Evolutionary conservation across 345 rosid genomes (phyloP).

Genomic region (Linum tenue): DNA sequence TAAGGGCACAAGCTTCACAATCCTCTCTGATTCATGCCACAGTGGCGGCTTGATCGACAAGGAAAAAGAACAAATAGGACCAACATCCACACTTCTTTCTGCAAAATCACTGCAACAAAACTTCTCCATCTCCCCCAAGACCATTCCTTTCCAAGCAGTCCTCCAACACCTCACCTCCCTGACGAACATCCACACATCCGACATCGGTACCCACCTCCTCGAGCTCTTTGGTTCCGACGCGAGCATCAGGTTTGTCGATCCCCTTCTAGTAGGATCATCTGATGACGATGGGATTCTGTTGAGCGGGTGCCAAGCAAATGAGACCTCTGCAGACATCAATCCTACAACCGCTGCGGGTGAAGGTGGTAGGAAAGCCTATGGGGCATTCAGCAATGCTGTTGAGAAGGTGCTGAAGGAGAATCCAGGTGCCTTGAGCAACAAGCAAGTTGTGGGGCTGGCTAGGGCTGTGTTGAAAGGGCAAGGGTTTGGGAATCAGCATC

Average conservation of each 20-base stretch:
- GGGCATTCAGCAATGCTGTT: slow-evolving; percentile 72
- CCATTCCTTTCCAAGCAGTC: slow-evolving; percentile 37
- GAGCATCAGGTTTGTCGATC: slow-evolving; percentile 41
- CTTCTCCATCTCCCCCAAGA: slow-evolving; percentile 9
- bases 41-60: slow-evolving; percentile 82
- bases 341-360: slow-evolving; percentile 2
- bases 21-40: slow-evolving; percentile 87
- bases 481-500: slow-evolving; percentile 49
- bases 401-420: slow-evolving; percentile 43
- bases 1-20: slow-evolving; percentile 59
- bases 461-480: slow-evolving; percentile 38
- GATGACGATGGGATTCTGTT: slow-evolving; percentile 53
- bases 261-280: slow-evolving; percentile 15
- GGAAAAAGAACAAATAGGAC: slow-evolving; percentile 77
- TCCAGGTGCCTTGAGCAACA: slow-evolving; percentile 37
- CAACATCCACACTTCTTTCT: slow-evolving; percentile 1
- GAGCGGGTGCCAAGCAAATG: slow-evolving; percentile 81
- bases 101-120: background rate
- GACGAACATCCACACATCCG: slow-evolving; percentile 44
- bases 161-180: slow-evolving; percentile 46
- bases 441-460: slow-evolving; percentile 40
- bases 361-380: slow-evolving; percentile 42
- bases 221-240: slow-evolving; percentile 54
- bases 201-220: slow-evolving; percentile 48
- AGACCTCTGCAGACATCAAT: slow-evolving; percentile 66